Base-by-base conservation (phyloP, 306 rosid genomes). In the Fragaria vesca region DNA sequence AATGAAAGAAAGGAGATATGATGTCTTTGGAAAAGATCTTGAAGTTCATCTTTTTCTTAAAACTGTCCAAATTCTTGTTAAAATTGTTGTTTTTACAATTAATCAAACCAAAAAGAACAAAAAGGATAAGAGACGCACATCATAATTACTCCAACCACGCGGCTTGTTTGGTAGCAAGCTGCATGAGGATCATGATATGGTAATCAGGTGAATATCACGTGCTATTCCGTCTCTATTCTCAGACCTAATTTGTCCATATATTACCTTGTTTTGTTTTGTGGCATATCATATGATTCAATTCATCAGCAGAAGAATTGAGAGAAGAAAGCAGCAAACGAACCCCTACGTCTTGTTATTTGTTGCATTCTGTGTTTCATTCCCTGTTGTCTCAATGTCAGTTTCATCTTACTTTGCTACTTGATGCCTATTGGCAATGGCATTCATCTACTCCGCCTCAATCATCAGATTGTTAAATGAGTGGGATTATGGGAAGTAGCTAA, bases 121-220 rank as follows among this genome's bases (percentile, higher is more conserved):
- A 4, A 26, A 26, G 36, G 36, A 26, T 4, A 12, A 24, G 18
- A 60, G 66, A 60, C 3, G 0, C 38, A 12, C 38, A 61, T 28
- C 40, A 60, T 30, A 32, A 32, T 2, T 2, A 66, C 11, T 66
- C 9, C 12, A 13, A 62, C 26, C 70, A 66, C 70, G 70, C 18
- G 47, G 24, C 24, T 36, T 36, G 47, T 66, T 66, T 38, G 51
- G 55, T 13, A 21, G 76, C 20, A 34, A 52, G 54, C 32, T 2
- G 75, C 65, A 9, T 52, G 76, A 54, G 36, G 36, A 32, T 1
- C 24, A 73, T 38, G 66, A 73, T 73, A 40, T 24, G 52, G 40
- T 55, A 47, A 42, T 26, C 77, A 57, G 77, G 68, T 73, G 77
- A 58, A 58, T 40, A 40, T 73, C 77, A 73, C 77, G 50, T 73